These are phyloP conservation scores for Sporothrix phasma DNA, from an alignment of 2,329 filamentous ascomycete genomes.

Conservation along the genomic window DNA sequence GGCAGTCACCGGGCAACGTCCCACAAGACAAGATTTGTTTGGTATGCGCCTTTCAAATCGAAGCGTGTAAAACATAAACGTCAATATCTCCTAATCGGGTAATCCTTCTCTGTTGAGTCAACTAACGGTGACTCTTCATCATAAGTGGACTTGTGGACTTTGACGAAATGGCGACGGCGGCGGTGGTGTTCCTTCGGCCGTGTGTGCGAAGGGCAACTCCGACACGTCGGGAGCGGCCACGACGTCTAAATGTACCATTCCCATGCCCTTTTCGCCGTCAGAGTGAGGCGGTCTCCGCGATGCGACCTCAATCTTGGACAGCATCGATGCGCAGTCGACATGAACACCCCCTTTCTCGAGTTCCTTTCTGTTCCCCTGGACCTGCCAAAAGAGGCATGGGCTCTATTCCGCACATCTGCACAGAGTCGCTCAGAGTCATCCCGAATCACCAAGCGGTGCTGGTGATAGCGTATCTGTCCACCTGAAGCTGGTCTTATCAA, in stretches of 20 bases:
- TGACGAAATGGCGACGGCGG: neutral
- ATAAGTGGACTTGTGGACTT: no score
- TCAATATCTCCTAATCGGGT: neutral
- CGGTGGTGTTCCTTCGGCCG: neutral
- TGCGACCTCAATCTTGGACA: neutral
- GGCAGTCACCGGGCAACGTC: neutral
- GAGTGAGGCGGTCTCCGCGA: neutral
- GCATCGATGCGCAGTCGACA: no score
- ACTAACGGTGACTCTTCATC: neutral
- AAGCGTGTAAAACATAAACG: neutral
- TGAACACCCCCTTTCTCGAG: no score
- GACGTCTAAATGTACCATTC: neutral
- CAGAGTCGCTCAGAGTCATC: neutral
- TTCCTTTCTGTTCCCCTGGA: no score
- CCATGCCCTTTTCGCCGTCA: neutral
- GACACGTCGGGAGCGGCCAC: neutral
- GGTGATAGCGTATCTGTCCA: neutral
- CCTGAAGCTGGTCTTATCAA: neutral
- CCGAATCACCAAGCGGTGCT: neutral
- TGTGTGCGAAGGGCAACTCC: neutral
- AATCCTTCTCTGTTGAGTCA: slow-evolving; percentile 7
- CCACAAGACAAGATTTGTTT: neutral
- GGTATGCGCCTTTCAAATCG: neutral
- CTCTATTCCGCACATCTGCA: neutral
- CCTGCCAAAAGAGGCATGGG: slow-evolving; percentile 7